phyloP scores from a whole-genome alignment of 352 stramenopile genomes.

The Plasmopara muralis region DNA sequence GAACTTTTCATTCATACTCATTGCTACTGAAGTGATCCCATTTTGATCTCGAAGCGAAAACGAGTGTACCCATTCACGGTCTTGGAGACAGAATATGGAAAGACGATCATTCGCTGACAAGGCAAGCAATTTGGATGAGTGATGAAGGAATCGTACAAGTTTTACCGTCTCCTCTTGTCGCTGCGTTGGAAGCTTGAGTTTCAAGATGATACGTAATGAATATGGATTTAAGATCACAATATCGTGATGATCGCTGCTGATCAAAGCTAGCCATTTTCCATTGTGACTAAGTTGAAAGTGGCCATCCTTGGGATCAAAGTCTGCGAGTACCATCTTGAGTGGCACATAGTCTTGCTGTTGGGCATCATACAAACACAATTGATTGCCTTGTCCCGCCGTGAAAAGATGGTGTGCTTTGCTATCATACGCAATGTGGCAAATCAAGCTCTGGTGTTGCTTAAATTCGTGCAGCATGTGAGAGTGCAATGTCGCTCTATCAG shows the following conservation, averaged over 20 bases:
- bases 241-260: slow-evolving; percentile 23
- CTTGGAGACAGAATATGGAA: slow-evolving; percentile 43
- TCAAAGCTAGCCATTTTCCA: slow-evolving; percentile 32
- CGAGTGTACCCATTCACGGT: slow-evolving; percentile 32
- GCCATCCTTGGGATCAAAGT: slow-evolving; percentile 28
- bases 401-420: slow-evolving; percentile 36
- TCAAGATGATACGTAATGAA: slow-evolving; percentile 31
- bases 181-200: slow-evolving; percentile 28
- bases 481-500: neutral
- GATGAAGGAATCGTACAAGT: slow-evolving; percentile 39
- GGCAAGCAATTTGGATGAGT: slow-evolving; percentile 40
- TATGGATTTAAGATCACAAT: slow-evolving; percentile 36
- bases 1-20: slow-evolving; percentile 59
- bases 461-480: slow-evolving; percentile 60
- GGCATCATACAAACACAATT: slow-evolving; percentile 64
- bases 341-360: slow-evolving; percentile 39
- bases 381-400: slow-evolving; percentile 43
- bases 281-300: slow-evolving; percentile 33
- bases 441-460: slow-evolving; percentile 75
- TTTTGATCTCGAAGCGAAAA: slow-evolving; percentile 48
- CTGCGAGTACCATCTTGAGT: slow-evolving; percentile 63
- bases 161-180: slow-evolving; percentile 24
- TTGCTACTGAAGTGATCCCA: slow-evolving; percentile 39
- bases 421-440: slow-evolving; percentile 52
- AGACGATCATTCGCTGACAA: slow-evolving; percentile 47